Base-by-base conservation (phyloP, 192 early-diverging fungal species). In the Kickxella alabastrina region DNA sequence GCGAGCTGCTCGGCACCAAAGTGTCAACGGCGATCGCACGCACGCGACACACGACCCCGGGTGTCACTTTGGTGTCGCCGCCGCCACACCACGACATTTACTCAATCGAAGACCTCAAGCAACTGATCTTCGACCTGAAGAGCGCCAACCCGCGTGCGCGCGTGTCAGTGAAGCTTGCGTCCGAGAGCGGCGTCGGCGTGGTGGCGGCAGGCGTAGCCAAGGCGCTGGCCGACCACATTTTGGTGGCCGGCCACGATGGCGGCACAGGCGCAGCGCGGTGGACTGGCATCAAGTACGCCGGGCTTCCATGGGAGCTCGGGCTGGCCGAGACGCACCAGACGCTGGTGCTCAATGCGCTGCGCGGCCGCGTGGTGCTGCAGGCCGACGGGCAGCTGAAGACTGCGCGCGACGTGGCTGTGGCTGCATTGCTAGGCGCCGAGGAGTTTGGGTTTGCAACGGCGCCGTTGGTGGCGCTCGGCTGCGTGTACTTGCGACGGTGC, bases 1-100 rank as follows among this genome's bases (percentile, higher is more conserved):
- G 94, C 76, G 86, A 92, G 77, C 67, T 82, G 48, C 78, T 79
- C 23, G 86, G 88, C 17, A 65, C 64, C 48, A 89, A 90, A 52
- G 88, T 90, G n/a, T 87, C 83, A 0, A 65, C 79, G 8, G 82
- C 83, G 13, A 92, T 90, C 51, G 88, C 88, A 10, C 81, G 79
- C 45, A 98, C 95, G 19, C 82, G 95, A 46, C 92, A 98, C 57
- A 90, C 92, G 8, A 95, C 92, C 12, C 91, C 95, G 17, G 93
- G 93, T 24, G 92, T 97, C 27, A 93, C 92, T 36, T 80, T 98
- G 22, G 96, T 98, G 50, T 92, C 90, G 10, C 95, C 95, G 24
- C 95, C 95, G 65, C 95, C 95, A 55, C 95, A 96, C 72, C 95
- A 98, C 79, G 95, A 98, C 73, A 96, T 96, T 53, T 96, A 98